Evolutionary conservation across 805 yeast genomes (phyloP), one percentile per base, ranked within the genome.

Genomic region (Zygotorulaspora florentina): DNA sequence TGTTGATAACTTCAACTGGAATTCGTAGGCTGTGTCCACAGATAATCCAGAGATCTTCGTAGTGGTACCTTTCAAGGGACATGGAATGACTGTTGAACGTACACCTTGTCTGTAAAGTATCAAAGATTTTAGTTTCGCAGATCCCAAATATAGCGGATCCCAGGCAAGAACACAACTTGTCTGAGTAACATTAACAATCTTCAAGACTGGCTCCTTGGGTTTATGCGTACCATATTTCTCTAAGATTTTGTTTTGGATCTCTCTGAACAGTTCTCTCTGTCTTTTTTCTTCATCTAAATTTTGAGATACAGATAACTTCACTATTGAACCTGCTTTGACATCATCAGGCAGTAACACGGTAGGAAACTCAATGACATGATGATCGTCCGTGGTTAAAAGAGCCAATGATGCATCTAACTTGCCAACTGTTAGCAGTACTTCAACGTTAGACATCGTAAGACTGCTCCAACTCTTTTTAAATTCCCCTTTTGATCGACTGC

Each of bases 311-410:
- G 74, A 78, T 64, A 93, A 83, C 57, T 84, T 85, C 41, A 93
- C 87, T 43, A 93, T 85, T 10, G 96, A 86, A 2, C 99, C 99
- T 1, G 98, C 95, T 53, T 79, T 76, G 29, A 90, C 93, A 33
- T 91, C 90, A 55, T 83, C 85, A 8, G 99, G 99, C 38, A 93
- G 71, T 44, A 93, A 72, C 46, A 91, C 81, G 3, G 98, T 88
- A n/a, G 99, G 99, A 59, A 91, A 93, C 61, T 93, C 99, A 53
- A 93, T 90, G 50, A 91, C 74, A 62, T 90, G 96, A 65, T 91
- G 98, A 64, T 91, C 93, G 46, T 84, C 79, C 15, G 99, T 91
- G 31, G 95, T 77, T 37, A 93, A 73, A 39, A 93, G 73, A 26
- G 98, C 98, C 64, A 93, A 73, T 2, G 97, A 89, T 10, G 97